A percentile compares a stretch with the other conserved stretches of the same genome.
These are phyloP conservation scores for Wickerhamiella parazyma DNA, from an alignment of 805 yeast genomes.

Conservation along the genomic window DNA sequence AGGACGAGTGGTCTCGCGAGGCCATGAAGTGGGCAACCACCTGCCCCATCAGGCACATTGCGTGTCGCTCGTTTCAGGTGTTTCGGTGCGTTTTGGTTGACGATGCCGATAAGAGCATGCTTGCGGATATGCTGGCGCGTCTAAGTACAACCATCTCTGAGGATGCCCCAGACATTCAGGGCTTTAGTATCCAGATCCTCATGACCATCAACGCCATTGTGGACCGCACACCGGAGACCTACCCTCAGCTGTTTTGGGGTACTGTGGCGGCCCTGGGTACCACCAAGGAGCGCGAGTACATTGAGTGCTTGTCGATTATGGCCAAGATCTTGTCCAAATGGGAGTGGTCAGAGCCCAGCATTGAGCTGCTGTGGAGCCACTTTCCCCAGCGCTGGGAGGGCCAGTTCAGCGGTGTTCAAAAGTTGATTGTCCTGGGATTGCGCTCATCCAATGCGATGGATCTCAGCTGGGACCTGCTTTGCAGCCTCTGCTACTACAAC, in stretches of 20 bases:
- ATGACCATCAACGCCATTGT: conserved; percentile 92
- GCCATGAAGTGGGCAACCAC: conserved; percentile 93
- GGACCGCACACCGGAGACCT: conserved; percentile 70
- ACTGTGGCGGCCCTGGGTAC: conserved; percentile 84
- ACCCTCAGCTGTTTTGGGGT: conserved; percentile 93
- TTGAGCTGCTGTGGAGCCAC: conserved; percentile 64
- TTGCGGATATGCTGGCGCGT: conserved; percentile 86
- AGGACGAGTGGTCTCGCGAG: conserved; percentile 56
- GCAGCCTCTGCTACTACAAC: conserved; percentile 49
- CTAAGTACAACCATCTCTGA: conserved; percentile 88
- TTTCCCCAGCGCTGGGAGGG: conserved; percentile 97
- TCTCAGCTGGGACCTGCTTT: conserved; percentile 58
- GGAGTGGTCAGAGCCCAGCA: conserved; percentile 74
- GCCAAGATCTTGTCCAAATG: conserved; percentile 76
- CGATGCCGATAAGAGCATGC: conserved; percentile 70
- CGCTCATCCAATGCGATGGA: conserved; percentile 72
- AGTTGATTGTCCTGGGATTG: conserved; percentile 64
- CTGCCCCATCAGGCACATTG: conserved; percentile 92
- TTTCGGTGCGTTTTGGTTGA: conserved; percentile 73
- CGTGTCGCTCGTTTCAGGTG: conserved; percentile 89
- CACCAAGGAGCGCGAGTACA: conserved; percentile 82
- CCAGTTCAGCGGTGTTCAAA: conserved; percentile 76
- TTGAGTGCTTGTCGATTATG: conserved; percentile 72
- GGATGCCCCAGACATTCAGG: conserved; percentile 78
- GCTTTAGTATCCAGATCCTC: conserved; percentile 90